Evolutionary conservation across 129 eudicot species (phyloP).

Genomic region (Silybum marianum): DNA sequence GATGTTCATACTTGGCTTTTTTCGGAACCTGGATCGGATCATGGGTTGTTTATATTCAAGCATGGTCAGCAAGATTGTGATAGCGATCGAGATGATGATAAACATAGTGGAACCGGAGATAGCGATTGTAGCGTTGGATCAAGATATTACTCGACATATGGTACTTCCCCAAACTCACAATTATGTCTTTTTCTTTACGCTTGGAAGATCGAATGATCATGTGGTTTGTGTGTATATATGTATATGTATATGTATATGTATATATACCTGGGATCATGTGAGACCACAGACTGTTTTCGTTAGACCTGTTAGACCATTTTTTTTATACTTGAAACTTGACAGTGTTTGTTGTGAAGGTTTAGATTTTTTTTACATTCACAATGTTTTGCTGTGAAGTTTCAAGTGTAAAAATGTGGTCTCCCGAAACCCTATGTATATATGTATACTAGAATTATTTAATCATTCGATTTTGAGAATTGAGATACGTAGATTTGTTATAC

Average conservation of each 20-base stretch:
- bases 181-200: slow-evolving; percentile 79
- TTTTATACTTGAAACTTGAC: too few species aligned
- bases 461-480: background rate
- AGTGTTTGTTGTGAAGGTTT: too few species aligned
- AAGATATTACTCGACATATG: slow-evolving; percentile 46
- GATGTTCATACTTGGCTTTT: slow-evolving; percentile 86
- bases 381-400: too few species aligned
- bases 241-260: background rate
- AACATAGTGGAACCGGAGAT: slow-evolving; percentile 49
- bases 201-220: slow-evolving; percentile 76
- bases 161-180: slow-evolving; percentile 45
- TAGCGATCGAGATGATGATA: slow-evolving; percentile 43
- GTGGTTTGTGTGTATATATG: background rate
- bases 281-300: too few species aligned
- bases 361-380: too few species aligned
- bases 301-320: too few species aligned
- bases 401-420: too few species aligned
- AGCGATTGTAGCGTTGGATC: slow-evolving; percentile 41
- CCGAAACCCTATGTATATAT: background rate
- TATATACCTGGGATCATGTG: too few species aligned
- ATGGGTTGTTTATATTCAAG: slow-evolving; percentile 79
- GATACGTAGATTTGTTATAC: background rate
- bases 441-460: background rate
- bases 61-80: slow-evolving; percentile 48
- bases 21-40: slow-evolving; percentile 55